A percentile compares a stretch with the other conserved stretches of the same genome.
phyloP scores from a whole-genome alignment of 2,329 filamentous ascomycete genomes.

The Emericellopsis atlantica region DNA sequence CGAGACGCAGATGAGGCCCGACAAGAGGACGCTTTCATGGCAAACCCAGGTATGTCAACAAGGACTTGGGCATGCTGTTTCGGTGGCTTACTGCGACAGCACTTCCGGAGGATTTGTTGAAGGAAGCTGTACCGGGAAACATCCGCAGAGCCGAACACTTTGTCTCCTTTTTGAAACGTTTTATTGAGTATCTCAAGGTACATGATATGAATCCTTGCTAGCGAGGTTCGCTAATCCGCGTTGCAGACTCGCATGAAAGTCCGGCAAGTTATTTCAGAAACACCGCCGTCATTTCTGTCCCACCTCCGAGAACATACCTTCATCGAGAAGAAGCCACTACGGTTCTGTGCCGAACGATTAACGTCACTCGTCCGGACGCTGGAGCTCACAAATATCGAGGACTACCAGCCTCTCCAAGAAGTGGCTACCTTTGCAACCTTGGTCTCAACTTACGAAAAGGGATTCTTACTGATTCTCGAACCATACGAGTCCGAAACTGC shows the following conservation, averaged over 20 bases:
- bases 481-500: slow-evolving; percentile 93
- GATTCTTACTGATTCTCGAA: slow-evolving; percentile 91
- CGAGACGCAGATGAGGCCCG: slow-evolving; percentile 79
- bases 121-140: slow-evolving; percentile 92
- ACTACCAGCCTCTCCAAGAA: slow-evolving; percentile 93
- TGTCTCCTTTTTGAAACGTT: slow-evolving; percentile 84
- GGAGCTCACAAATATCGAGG: slow-evolving; percentile 94
- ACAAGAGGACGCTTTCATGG: slow-evolving; percentile 93
- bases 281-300: slow-evolving; percentile 81
- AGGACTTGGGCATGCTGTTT: not conserved
- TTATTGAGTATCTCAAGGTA: slow-evolving; percentile 89
- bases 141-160: slow-evolving; percentile 95
- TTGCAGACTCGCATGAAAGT: slow-evolving; percentile 88
- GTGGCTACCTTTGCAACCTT: slow-evolving; percentile 95
- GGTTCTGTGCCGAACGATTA: slow-evolving; percentile 88
- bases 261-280: slow-evolving; percentile 92
- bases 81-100: slow-evolving; percentile 30
- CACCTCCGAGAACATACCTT: slow-evolving; percentile 94
- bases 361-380: slow-evolving; percentile 91
- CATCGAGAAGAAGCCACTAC: slow-evolving; percentile 88
- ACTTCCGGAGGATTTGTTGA: slow-evolving; percentile 83
- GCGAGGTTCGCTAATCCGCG: not conserved
- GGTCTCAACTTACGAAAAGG: slow-evolving; percentile 92
- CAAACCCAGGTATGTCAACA: slow-evolving; percentile 54
- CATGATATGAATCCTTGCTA: not conserved